Percentiles rank a stretch among this genome's conserved stretches.
Evolutionary conservation across 106 monocot genomes (phyloP).

Genomic region (Ottelia alismoides): DNA sequence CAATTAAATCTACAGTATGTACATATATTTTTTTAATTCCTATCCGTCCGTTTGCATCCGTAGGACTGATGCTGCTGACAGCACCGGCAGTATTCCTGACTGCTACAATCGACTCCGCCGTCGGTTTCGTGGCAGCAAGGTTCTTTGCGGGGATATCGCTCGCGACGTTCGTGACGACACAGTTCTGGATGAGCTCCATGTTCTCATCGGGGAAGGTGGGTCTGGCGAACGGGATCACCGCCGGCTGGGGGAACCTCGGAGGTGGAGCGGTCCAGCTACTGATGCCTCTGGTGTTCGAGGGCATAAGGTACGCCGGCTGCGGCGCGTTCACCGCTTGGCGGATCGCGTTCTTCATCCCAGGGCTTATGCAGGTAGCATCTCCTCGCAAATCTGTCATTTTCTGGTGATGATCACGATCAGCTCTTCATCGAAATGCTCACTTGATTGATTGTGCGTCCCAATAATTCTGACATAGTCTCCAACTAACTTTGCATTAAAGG

Average conservation of each 20-base stretch:
- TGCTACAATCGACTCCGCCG: constrained; percentile 6
- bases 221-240: constrained; percentile 49
- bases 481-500: too few relatives aligned
- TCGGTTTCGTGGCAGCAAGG: constrained; percentile 26
- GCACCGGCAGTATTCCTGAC: constrained; percentile 61
- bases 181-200: not conserved
- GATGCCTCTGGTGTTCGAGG: constrained; percentile 48
- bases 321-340: constrained; percentile 48
- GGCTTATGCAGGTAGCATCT: constrained; percentile 40
- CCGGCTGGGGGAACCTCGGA: constrained; percentile 84
- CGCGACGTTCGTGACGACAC: not conserved
- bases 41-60: too few relatives aligned
- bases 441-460: too few relatives aligned
- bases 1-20: too few relatives aligned
- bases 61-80: constrained; percentile 46
- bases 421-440: too few relatives aligned
- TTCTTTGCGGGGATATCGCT: constrained; percentile 70
- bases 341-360: constrained; percentile 51
- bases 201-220: constrained; percentile 39
- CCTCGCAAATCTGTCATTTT: too few relatives aligned
- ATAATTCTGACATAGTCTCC: too few relatives aligned
- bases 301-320: constrained; percentile 29
- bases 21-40: too few relatives aligned
- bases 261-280: constrained; percentile 60
- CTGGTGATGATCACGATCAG: too few relatives aligned